A percentile compares a stretch with the other conserved stretches of the same genome.
Conservation (phyloP, 2,329 filamentous ascomycete species). For the Pyricularia pennisetigena region DNA sequence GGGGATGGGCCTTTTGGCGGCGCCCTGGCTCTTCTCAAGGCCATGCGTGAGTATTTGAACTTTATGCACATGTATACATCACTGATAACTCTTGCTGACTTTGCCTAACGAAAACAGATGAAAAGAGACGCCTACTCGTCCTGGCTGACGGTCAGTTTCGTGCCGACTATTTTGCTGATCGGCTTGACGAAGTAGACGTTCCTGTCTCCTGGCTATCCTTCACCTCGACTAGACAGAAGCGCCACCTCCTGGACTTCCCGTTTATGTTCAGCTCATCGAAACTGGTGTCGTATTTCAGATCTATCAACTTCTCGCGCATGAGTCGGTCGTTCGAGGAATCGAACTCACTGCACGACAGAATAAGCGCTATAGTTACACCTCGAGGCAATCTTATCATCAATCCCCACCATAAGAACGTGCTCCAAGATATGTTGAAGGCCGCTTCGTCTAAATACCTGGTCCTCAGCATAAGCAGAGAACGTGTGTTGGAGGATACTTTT, state of each 20-base stretch:
- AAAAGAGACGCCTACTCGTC: conserved; percentile 52
- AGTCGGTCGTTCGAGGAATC: conserved; percentile 66
- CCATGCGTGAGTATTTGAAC: conserved; percentile 51
- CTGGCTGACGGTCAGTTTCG: conserved; percentile 62
- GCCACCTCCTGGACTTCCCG: conserved; percentile 71
- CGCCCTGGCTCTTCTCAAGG: conserved; percentile 62
- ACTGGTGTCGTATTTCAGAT: conserved; percentile 75
- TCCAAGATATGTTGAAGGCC: conserved; percentile 54
- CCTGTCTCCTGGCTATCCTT: conserved; percentile 62
- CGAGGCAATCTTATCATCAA: conserved; percentile 44
- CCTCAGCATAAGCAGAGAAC: conserved; percentile 55
- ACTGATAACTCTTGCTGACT: neutral
- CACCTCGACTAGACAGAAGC: conserved; percentile 46
- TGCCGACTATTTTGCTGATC: conserved; percentile 65
- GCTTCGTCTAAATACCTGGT: conserved; percentile 64
- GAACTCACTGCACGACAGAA: conserved; percentile 43
- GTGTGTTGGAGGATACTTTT: conserved; percentile 64
- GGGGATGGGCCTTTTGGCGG: conserved; percentile 66
- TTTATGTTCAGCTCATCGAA: conserved; percentile 68
- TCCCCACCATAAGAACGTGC: conserved; percentile 46
- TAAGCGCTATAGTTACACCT: conserved; percentile 44
- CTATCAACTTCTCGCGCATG: conserved; percentile 84
- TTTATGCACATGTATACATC: neutral
- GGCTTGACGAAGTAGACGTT: conserved; percentile 64
- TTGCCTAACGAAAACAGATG: conserved; percentile 31